Base-by-base conservation (phyloP, 2,329 filamentous ascomycete genomes). In the Trichophyton rubrum region DNA sequence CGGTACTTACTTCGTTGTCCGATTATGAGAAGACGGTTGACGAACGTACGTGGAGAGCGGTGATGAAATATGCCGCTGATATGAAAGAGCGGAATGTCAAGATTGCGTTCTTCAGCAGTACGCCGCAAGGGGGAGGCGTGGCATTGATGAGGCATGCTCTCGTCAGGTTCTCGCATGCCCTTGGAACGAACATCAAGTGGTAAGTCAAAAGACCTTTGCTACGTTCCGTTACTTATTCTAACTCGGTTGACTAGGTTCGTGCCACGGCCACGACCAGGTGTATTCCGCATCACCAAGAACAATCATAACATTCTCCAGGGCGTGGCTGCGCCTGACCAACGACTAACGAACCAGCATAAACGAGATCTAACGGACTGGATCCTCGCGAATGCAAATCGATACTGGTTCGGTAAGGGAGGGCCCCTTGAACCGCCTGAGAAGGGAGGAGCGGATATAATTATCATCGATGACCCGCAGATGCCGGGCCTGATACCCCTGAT, bases 291-390 rank as follows among this genome's bases (percentile, higher is more conserved):
- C 72, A 93, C 89, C 66, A 93, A 93, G 75, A 90, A 87, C 65
- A 87, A 90, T 66, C 89, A 93, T 81, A 93, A 93, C 73, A 91
- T 92, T 64, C 82, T 93, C 2, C 89, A 93, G 74, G 89, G 88
- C 7, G 88, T 91, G 47, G 84, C 84, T 45, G 77, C 80, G 27
- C 81, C 83, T 0, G 80, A 82, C 2, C 81, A 88, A 66, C 80
- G 83, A n/a, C 78, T 92, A 35, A 82, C 79, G 0, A 66, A 77
- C 0, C 80, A 86, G 1, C 82, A 88, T 61, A 84, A 85, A 67
- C 71, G 75, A 0, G 73, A 77, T n/a, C 82, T 92, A 58, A 80
- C 80, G 8, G 80, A 84, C 55, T 93, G 89, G 89, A 85, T 88
- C 61, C 75, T 78, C 11, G 82, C 87, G 11, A 92, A 92, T 70